Evolutionary conservation across 257 asterid species (phyloP), one percentile per base, ranked within the genome.

Genomic region (Vinca minor): DNA sequence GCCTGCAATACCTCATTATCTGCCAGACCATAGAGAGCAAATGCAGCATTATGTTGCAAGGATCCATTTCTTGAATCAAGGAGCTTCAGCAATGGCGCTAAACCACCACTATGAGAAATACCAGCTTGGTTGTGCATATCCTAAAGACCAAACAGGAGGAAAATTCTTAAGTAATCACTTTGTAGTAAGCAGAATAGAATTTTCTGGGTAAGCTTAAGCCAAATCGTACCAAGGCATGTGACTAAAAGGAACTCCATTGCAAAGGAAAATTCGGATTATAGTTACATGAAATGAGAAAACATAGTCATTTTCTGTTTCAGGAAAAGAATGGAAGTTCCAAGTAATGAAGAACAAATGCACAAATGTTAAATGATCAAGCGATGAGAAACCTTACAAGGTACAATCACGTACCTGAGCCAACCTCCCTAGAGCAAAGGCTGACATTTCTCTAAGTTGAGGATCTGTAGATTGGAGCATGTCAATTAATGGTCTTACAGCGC

Each of bases 91-190:
- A 93, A 73, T 29, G 96, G 97, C 59, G 65, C 63, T 71, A 93
- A 70, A 50, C 96, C 99, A 68, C 97, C 96, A 64, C 96, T 73
- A 67, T 93, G 99, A 39, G 92, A 97, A 79, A 93, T 93, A 35
- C 99, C 99, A 60, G 97, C 99, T 71, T 93, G 99, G 71, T 93
- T 93, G 80, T 93, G 99, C 18, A 89, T 44, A 77, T 93, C 96
- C 99, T 90, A 71, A 65, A 73, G 50, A 29, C 31, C 54, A 77
- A 38, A 0, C 10, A 42, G 25, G 23, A 45, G 25, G 23, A 25
- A 38, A 62, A 62, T 62, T 8, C 17, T n/a, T 34, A 25, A 17
- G 38, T 5, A 54, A 11, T 6, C 14, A 21, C 47, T 55, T 53
- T 32, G 13, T 13, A 59, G 15, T 44, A 48, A 2, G 7, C 38